A percentile compares a stretch with the other conserved stretches of the same genome.
Conservation (phyloP, 495 filamentous ascomycete species). For the Xylaria nigripes region DNA sequence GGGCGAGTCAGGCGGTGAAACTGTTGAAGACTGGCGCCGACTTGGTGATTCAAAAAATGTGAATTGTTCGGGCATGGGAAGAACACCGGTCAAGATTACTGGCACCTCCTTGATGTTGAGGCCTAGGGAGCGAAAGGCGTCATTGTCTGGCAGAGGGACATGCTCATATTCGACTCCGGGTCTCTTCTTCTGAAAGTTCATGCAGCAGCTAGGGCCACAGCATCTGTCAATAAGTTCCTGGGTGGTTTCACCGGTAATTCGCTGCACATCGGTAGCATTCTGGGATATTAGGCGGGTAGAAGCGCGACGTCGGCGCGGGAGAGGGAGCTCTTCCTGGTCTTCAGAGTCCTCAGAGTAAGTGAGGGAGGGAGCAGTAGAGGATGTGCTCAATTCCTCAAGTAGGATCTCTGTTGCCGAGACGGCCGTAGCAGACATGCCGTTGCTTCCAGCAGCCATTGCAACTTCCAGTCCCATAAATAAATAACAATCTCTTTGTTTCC, state of each 20-base stretch:
- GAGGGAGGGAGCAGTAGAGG: slow-evolving; percentile 41
- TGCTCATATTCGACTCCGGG: slow-evolving; percentile 46
- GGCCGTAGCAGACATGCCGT: slow-evolving; percentile 14
- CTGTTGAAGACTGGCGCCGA: slow-evolving; percentile 23
- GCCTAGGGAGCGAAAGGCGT: slow-evolving; percentile 69
- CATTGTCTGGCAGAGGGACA: slow-evolving; percentile 68
- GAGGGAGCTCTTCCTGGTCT: slow-evolving; percentile 30
- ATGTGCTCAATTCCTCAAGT: slow-evolving; percentile 25
- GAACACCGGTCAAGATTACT: slow-evolving; percentile 59
- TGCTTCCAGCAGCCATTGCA: slow-evolving; percentile 14
- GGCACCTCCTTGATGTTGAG: slow-evolving; percentile 69
- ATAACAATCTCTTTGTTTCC: not conserved
- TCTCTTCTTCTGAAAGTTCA: slow-evolving; percentile 51
- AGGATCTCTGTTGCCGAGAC: slow-evolving; percentile 24
- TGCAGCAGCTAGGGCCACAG: slow-evolving; percentile 91
- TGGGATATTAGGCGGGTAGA: slow-evolving; percentile 75
- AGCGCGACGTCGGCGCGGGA: slow-evolving; percentile 53
- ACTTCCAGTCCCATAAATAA: too few species aligned
- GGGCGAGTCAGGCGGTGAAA: slow-evolving; percentile 34
- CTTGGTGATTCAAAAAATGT: slow-evolving; percentile 52
- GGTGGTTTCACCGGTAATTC: slow-evolving; percentile 55
- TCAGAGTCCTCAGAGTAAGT: slow-evolving; percentile 43
- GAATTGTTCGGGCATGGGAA: slow-evolving; percentile 64
- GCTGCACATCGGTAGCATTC: slow-evolving; percentile 63
- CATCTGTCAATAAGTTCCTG: slow-evolving; percentile 61